These are phyloP conservation scores for Aureobasidium sp. DNA, from an alignment of 2,329 filamentous ascomycete species.

Conservation along the genomic window DNA sequence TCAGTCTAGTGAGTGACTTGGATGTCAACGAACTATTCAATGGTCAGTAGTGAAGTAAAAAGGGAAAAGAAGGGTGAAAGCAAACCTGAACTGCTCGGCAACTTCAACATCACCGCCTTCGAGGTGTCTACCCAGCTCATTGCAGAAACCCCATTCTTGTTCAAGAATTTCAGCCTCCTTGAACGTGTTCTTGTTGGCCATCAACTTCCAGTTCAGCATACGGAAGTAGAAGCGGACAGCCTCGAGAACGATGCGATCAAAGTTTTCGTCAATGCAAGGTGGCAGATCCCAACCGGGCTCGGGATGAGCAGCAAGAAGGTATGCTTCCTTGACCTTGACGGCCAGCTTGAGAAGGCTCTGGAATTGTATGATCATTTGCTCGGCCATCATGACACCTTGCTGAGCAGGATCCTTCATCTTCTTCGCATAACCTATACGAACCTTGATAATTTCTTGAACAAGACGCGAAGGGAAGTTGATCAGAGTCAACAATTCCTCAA, in stretches of 20 bases:
- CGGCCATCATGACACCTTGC: slow-evolving; percentile 87
- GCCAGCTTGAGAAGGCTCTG: slow-evolving; percentile 87
- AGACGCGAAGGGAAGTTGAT: slow-evolving; percentile 96
- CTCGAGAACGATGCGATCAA: slow-evolving; percentile 84
- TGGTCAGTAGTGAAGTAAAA: not conserved
- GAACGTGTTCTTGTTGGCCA: slow-evolving; percentile 97
- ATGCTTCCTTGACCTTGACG: slow-evolving; percentile 86
- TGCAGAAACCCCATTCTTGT: slow-evolving; percentile 96
- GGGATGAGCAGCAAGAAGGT: slow-evolving; percentile 72
- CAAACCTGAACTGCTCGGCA: slow-evolving; percentile 73
- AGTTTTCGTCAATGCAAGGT: slow-evolving; percentile 93
- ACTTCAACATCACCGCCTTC: slow-evolving; percentile 93
- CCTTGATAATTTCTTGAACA: slow-evolving; percentile 92
- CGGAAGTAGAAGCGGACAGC: slow-evolving; percentile 97
- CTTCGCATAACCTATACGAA: slow-evolving; percentile 83
- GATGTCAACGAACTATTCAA: slow-evolving; percentile 66
- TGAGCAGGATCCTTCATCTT: slow-evolving; percentile 93
- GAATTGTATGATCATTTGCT: slow-evolving; percentile 97
- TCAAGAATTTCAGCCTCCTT: slow-evolving; percentile 97
- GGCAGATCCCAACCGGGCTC: slow-evolving; percentile 93
- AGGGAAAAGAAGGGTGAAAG: not conserved
- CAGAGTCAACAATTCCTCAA: slow-evolving; percentile 88
- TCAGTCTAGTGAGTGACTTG: slow-evolving; percentile 83
- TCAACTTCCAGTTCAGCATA: slow-evolving; percentile 96
- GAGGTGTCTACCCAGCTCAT: slow-evolving; percentile 85